These are phyloP conservation scores for Prosopis cineraria DNA, from an alignment of 306 rosid genomes.

Conservation along the genomic window DNA sequence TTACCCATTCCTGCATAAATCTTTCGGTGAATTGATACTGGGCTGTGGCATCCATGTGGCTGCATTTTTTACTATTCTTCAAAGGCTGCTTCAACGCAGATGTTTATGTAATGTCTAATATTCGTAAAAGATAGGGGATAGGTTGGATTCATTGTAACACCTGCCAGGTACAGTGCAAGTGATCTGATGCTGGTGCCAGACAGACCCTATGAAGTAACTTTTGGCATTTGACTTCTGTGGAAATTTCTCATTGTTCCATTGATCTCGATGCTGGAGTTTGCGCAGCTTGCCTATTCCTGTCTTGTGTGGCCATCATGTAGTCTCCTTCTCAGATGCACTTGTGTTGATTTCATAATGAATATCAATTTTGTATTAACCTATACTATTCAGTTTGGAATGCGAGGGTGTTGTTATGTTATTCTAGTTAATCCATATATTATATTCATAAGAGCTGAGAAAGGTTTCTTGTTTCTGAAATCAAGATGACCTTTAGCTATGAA, in stretches of 20 bases:
- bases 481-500: not conserved
- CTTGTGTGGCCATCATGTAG: constrained; percentile 77
- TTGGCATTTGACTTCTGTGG: constrained; percentile 19
- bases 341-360: constrained; percentile 5
- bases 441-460: constrained; percentile 18
- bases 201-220: not conserved
- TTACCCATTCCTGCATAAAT: constrained; percentile 15
- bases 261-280: constrained; percentile 57
- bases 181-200: constrained; percentile 24
- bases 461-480: not conserved
- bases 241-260: not conserved
- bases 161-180: constrained; percentile 19
- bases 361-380: not conserved
- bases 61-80: not conserved
- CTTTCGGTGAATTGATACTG: not conserved
- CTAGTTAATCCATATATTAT: constrained; percentile 15
- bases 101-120: not conserved
- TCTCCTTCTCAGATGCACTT: constrained; percentile 1
- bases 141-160: not conserved
- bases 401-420: not conserved
- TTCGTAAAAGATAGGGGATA: not conserved
- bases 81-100: not conserved
- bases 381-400: constrained; percentile 15
- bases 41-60: not conserved
- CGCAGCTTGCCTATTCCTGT: constrained; percentile 55